Percentiles rank a stretch among this genome's conserved stretches.
Evolutionary conservation across 140 eudicot species (phyloP).

Genomic region (Anethum foeniculum): DNA sequence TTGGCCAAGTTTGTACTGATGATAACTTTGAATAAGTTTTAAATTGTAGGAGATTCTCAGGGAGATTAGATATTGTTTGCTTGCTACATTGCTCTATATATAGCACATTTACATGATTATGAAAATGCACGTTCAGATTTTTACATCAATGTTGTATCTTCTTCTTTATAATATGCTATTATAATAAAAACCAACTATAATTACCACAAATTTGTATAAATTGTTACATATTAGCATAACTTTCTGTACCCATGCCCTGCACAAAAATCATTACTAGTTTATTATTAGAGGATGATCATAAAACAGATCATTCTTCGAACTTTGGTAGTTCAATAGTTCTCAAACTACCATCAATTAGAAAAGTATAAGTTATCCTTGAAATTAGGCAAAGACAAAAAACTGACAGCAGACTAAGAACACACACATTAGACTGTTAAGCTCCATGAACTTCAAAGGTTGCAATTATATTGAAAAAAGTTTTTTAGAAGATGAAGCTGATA

Average conservation of each 20-base stretch:
- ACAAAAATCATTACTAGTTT: not conserved
- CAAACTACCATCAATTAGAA: not conserved
- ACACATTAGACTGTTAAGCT: not conserved
- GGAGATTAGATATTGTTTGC: not conserved
- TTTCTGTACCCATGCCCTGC: not conserved
- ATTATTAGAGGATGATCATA: not conserved
- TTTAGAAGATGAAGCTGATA: not conserved
- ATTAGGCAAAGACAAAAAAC: not conserved
- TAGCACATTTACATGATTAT: not conserved
- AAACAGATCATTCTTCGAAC: not conserved
- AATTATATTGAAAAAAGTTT: not conserved
- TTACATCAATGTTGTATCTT: not conserved
- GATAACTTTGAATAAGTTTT: not conserved
- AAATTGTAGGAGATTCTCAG: not conserved
- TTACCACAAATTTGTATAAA: not conserved
- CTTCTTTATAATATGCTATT: not conserved
- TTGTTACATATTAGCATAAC: not conserved
- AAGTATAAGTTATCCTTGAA: not conserved
- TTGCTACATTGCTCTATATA: not conserved
- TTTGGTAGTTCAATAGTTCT: not conserved
- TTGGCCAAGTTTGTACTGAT: not conserved
- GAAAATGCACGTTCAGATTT: not conserved
- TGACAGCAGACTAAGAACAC: not conserved
- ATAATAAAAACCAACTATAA: not conserved
- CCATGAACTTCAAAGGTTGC: not conserved